phyloP scores from a whole-genome alignment of 139 green algal species.

The Chlorella sp. region DNA sequence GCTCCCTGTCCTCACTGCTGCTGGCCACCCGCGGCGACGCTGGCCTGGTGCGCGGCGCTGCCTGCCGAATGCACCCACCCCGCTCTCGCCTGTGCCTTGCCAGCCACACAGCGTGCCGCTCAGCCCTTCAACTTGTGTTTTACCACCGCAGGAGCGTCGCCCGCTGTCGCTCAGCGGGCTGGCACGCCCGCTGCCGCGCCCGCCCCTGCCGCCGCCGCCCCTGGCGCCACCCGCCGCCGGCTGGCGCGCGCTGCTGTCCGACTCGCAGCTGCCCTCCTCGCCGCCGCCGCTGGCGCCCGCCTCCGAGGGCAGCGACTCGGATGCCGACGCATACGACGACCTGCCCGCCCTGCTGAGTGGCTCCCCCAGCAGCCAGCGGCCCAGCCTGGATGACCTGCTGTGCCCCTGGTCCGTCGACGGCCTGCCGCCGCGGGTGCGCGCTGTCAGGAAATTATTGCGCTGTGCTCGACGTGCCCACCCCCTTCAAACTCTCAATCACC shows the following conservation, averaged over 20 bases:
- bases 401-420: background rate
- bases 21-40: too few species aligned
- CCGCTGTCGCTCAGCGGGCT: background rate
- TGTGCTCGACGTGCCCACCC: background rate
- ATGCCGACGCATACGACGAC: background rate
- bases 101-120: too few species aligned
- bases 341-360: background rate
- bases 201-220: background rate
- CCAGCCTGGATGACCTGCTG: background rate
- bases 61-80: too few species aligned
- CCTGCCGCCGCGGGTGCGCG: background rate
- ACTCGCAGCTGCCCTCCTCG: background rate
- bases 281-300: background rate
- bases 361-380: background rate
- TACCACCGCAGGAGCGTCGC: background rate
- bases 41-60: too few species aligned
- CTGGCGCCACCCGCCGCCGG: background rate
- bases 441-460: background rate
- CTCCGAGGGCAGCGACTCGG: background rate
- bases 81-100: too few species aligned
- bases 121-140: too few species aligned
- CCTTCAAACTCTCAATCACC: background rate
- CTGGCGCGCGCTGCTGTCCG: too few species aligned
- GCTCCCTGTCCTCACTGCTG: too few species aligned
- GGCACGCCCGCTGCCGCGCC: background rate